phyloP scores from a whole-genome alignment of 192 early-diverging fungal genomes.

The Entrophospora sp. region DNA sequence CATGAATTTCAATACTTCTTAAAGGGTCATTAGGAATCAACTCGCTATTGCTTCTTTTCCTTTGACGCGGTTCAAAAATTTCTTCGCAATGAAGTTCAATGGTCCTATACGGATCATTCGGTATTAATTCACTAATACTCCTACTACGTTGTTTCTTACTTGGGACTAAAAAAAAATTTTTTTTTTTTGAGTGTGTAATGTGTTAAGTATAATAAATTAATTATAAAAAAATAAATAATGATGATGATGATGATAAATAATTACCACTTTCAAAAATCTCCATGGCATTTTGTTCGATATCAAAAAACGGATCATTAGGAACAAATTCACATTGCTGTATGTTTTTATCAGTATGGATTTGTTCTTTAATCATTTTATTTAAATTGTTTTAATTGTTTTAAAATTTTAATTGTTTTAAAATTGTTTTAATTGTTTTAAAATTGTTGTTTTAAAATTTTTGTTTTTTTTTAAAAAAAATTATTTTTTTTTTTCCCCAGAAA shows the following conservation, averaged over 20 bases:
- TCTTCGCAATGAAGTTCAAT: neutral
- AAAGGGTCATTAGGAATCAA: constrained; percentile 8
- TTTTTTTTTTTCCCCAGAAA: no score
- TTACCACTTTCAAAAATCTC: constrained; percentile 1
- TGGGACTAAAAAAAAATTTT: neutral
- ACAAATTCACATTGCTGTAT: no score
- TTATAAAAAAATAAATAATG: no score
- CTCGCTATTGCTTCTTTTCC: neutral
- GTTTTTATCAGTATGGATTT: no score
- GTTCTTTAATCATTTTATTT: no score
- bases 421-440: no score
- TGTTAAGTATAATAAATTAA: neutral
- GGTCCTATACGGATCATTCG: neutral
- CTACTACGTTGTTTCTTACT: neutral
- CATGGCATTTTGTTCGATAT: neutral
- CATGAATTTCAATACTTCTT: neutral
- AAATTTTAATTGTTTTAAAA: no score
- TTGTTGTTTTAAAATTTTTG: no score
- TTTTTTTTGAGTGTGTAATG: neutral
- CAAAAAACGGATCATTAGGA: constrained; percentile 1
- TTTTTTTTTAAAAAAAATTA: no score
- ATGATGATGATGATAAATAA: neutral
- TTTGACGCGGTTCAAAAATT: neutral
- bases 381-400: no score
- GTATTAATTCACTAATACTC: neutral